Percentiles rank a stretch among this genome's conserved stretches.
These are phyloP conservation scores for Myxozyma lipomycoides DNA, from an alignment of 805 yeast genomes.

Conservation along the genomic window DNA sequence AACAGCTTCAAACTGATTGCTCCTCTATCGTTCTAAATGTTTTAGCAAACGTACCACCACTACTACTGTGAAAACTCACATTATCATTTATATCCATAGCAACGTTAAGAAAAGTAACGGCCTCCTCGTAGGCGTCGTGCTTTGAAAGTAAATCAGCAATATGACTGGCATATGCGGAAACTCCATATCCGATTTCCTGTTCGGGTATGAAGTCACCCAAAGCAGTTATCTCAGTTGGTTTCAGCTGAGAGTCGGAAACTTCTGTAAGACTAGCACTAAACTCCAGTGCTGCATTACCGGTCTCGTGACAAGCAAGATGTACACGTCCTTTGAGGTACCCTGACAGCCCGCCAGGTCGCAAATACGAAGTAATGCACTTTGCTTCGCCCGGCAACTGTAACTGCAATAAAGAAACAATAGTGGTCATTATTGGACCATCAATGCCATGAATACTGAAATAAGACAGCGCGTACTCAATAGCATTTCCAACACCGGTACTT, in stretches of 20 bases:
- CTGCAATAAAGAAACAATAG: slow-evolving; percentile 5
- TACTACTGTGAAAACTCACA: background rate
- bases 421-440: slow-evolving; percentile 9
- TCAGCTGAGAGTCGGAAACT: background rate
- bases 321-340: slow-evolving; percentile 18
- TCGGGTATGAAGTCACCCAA: background rate
- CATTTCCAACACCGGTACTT: slow-evolving; percentile 11
- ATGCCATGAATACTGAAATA: slow-evolving; percentile 7
- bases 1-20: too few species aligned
- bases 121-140: slow-evolving; percentile 34
- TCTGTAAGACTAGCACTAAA: slow-evolving; percentile 5
- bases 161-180: slow-evolving; percentile 41
- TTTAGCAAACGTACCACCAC: background rate
- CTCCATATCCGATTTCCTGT: slow-evolving; percentile 35
- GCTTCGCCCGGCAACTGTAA: slow-evolving; percentile 1
- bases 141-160: slow-evolving; percentile 41
- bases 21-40: background rate
- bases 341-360: slow-evolving; percentile 10
- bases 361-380: slow-evolving; percentile 2
- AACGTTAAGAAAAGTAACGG: slow-evolving; percentile 39
- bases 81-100: slow-evolving; percentile 24
- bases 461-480: slow-evolving; percentile 9
- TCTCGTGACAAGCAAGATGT: slow-evolving; percentile 1
- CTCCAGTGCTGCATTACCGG: slow-evolving; percentile 6
- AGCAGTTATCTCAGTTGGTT: background rate